Percentiles rank a stretch among this genome's conserved stretches.
phyloP scores from a whole-genome alignment of 352 stramenopile species.

The Pelagophyceae sp. region DNA sequence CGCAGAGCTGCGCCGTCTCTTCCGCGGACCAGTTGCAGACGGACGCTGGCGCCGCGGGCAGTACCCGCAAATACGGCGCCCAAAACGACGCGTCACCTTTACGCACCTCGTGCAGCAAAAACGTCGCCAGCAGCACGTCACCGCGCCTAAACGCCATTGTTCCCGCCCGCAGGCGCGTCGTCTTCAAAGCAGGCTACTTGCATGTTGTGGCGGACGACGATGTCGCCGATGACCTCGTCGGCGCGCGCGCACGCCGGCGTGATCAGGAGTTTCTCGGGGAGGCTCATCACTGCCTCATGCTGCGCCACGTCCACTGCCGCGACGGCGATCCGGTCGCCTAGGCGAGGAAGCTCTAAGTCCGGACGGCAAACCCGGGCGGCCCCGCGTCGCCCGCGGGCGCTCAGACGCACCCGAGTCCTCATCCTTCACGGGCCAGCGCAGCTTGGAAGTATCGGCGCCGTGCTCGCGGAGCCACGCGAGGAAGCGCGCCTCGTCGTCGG shows the following conservation, averaged over 20 bases:
- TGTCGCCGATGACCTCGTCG: not conserved
- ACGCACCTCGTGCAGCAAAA: not conserved
- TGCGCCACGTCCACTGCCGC: not conserved
- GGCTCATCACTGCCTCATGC: not conserved
- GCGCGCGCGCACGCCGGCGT: not conserved
- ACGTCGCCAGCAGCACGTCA: conserved; percentile 10
- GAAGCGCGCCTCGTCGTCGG: not conserved
- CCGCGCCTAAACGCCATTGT: no score
- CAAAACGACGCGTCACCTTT: not conserved
- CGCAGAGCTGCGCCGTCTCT: not conserved
- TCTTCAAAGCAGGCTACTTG: no score
- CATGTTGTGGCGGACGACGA: not conserved
- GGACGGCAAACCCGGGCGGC: no score
- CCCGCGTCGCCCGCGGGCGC: no score
- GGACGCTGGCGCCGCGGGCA: not conserved
- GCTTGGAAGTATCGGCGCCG: not conserved
- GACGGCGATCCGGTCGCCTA: not conserved
- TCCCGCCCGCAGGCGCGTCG: no score
- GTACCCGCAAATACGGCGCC: not conserved
- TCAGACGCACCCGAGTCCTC: no score
- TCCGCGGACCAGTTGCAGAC: not conserved
- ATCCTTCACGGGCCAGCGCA: not conserved
- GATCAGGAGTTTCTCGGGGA: not conserved
- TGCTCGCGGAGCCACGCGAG: not conserved
- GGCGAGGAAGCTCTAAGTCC: no score